Evolutionary conservation across 2,329 filamentous ascomycete genomes (phyloP).

Genomic region (Stromatinia cepivora): DNA sequence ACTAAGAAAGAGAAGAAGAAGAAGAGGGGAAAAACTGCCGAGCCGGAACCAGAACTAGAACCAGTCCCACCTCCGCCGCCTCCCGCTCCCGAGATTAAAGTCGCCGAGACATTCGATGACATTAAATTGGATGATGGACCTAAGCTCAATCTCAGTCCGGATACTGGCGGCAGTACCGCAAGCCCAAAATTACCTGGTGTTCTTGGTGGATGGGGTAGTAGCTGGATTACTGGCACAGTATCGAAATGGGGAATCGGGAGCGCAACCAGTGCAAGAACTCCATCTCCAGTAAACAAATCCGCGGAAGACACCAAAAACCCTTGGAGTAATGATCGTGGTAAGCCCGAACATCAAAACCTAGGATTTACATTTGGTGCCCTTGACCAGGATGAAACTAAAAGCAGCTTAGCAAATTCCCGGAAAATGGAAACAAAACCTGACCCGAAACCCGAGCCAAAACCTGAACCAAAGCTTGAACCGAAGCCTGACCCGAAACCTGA

Average conservation of each 20-base stretch:
- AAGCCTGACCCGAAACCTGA: constrained; percentile 41
- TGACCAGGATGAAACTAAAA: constrained; percentile 45
- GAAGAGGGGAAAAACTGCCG: constrained; percentile 47
- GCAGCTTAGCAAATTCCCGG: constrained; percentile 32
- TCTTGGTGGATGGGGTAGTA: constrained; percentile 61
- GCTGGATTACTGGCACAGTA: constrained; percentile 55
- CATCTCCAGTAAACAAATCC: constrained; percentile 31
- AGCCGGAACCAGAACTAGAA: constrained; percentile 36
- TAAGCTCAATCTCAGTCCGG: constrained; percentile 57
- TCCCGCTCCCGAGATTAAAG: constrained; percentile 41
- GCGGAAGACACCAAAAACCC: constrained; percentile 50
- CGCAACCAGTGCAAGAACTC: constrained; percentile 26
- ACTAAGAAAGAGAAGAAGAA: constrained; percentile 48
- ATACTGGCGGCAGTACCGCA: constrained; percentile 44
- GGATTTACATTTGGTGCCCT: constrained; percentile 51
- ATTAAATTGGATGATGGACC: constrained; percentile 67
- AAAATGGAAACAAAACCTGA: constrained; percentile 29
- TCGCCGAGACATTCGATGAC: constrained; percentile 61
- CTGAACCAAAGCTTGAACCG: constrained; percentile 29
- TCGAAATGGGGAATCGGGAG: constrained; percentile 41
- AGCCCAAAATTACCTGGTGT: constrained; percentile 43
- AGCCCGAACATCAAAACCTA: constrained; percentile 55
- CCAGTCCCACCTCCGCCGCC: constrained; percentile 29
- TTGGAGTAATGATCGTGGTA: constrained; percentile 50
- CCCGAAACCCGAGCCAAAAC: constrained; percentile 39